Conservation (phyloP, 306 rosid species). For the Cicer yamashitae region DNA sequence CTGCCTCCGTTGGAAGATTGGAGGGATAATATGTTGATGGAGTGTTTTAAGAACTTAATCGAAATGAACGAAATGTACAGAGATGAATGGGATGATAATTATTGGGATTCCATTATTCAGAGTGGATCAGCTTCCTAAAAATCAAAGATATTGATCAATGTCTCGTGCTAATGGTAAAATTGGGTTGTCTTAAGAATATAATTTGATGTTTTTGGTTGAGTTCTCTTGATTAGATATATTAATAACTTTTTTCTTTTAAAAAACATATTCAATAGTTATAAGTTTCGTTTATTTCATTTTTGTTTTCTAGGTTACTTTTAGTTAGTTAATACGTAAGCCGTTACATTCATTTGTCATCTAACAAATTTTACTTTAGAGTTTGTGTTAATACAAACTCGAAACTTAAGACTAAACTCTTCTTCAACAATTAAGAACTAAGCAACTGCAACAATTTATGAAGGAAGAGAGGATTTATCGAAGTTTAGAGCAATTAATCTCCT, state of each 20-base stretch:
- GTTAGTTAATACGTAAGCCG: too few relatives aligned
- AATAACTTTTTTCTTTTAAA: background rate
- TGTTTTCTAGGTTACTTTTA: too few relatives aligned
- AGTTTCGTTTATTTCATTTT: too few relatives aligned
- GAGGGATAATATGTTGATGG: slow-evolving; percentile 37
- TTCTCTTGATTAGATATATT: background rate
- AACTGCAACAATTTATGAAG: too few relatives aligned
- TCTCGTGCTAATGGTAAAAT: background rate
- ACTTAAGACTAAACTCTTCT: too few relatives aligned
- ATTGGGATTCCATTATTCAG: slow-evolving; percentile 45
- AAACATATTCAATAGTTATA: background rate
- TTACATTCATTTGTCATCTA: too few relatives aligned
- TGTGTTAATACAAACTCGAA: too few relatives aligned
- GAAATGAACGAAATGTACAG: slow-evolving; percentile 23
- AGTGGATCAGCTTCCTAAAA: background rate
- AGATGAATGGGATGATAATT: slow-evolving; percentile 55
- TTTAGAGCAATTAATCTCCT: too few relatives aligned
- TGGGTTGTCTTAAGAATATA: background rate
- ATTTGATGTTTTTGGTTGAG: background rate
- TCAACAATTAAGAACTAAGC: too few relatives aligned
- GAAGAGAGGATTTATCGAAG: too few relatives aligned
- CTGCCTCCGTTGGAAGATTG: slow-evolving; percentile 44
- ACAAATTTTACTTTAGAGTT: too few relatives aligned
- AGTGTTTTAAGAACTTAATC: background rate
- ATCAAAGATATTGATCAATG: background rate